Conservation (phyloP, 208 protist species). For the Trichomonas vaginalis region DNA sequence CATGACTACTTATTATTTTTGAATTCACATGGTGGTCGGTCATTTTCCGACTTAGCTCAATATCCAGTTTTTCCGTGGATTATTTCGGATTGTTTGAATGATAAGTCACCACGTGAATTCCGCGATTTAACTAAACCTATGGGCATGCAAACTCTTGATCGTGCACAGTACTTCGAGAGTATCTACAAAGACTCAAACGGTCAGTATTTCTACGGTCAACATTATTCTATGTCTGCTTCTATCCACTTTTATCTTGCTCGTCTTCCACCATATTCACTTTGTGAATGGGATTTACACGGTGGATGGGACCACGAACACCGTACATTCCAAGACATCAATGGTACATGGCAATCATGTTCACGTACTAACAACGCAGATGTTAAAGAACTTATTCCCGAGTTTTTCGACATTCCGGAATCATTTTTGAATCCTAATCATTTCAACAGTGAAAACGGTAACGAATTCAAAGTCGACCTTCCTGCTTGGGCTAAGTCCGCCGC, state of each 20-base stretch:
- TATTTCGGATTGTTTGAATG: not conserved
- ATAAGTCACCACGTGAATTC: not conserved
- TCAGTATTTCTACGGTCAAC: not conserved
- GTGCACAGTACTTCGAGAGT: not conserved
- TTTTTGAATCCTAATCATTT: not conserved
- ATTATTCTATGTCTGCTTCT: not conserved
- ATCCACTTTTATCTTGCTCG: not conserved
- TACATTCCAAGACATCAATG: not conserved
- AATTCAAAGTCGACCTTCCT: not conserved
- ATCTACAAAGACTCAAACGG: not conserved
- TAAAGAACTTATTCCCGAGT: not conserved
- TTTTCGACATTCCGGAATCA: not conserved
- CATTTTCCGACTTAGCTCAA: not conserved
- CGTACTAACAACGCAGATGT: not conserved
- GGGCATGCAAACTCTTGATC: not conserved
- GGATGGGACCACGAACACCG: not conserved
- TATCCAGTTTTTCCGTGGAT: not conserved
- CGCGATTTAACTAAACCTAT: not conserved
- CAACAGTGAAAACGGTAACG: not conserved
- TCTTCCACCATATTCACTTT: not conserved
- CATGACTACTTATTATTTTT: not conserved
- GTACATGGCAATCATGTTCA: not conserved
- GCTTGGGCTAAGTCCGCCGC: not conserved
- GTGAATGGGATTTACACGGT: not conserved
- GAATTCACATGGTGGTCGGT: not conserved